Base-by-base conservation (phyloP, 768 basidiomycete genomes). In the Kwoniella bestiolae region DNA sequence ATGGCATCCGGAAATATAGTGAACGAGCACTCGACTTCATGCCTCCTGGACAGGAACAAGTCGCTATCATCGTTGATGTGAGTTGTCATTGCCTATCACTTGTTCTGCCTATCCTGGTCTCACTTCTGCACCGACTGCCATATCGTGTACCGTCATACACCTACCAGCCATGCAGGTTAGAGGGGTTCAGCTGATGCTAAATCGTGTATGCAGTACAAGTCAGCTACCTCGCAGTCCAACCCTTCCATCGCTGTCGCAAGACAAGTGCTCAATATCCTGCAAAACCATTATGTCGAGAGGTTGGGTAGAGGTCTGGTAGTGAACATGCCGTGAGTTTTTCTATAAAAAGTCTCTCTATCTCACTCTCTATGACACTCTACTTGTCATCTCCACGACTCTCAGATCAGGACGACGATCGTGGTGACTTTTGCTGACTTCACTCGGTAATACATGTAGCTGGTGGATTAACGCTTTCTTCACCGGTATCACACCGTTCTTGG, bases 1-100 rank as follows among this genome's bases (percentile, higher is more conserved):
- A 26, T 38, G 21, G 9, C 5, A 6, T 44, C 16, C 35, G 31
- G 44, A 21, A n/a, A 28, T 26, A 18, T 26, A 92, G 91, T 66
- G 92, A 94, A 79, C 89, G 92, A 25, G 92, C 92, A 2, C 91
- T 90, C 77, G 92, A 94, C 74, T 80, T 93, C 55, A 91, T 91
- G 89, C 92, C 92, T 0, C 87, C 86, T 0, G 90, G 89, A 12
- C 90, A 92, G 77, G 91, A 92, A 77, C 87, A 89, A 11, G 84
- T 92, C 23, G 87, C 68, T 14, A 67, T 70, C 31, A 59, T 70
- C 58, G 69, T 70, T n/a, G 57, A 63, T 51, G 69, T 70, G 57
- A 60, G 69, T 67, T 44, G 5, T 25, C 25, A n/a, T n/a, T n/a
- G n/a, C n/a, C n/a, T n/a, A n/a, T n/a, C n/a, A n/a, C n/a, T n/a